Evolutionary conservation across 2,329 filamentous ascomycete genomes (phyloP).

Genomic region (Penicillium sp.): DNA sequence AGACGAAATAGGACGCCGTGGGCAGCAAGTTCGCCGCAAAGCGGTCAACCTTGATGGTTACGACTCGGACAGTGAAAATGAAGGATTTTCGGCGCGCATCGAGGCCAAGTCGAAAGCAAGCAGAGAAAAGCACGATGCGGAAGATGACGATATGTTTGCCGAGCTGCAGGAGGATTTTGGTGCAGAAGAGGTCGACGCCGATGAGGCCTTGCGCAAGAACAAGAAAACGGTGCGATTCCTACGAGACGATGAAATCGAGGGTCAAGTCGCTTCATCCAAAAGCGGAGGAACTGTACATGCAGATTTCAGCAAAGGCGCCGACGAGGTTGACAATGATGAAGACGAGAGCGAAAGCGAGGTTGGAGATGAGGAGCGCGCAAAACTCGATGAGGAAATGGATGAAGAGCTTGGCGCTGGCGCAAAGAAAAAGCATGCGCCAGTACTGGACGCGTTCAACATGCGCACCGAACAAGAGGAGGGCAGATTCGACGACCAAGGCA

Average conservation of each 20-base stretch:
- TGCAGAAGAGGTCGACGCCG: conserved; percentile 46
- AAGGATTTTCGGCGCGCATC: conserved; percentile 71
- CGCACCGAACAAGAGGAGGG: conserved; percentile 83
- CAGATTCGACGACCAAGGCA: conserved; percentile 79
- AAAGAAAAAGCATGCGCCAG: conserved; percentile 84
- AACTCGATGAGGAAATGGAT: conserved; percentile 67
- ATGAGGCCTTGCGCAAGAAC: conserved; percentile 50
- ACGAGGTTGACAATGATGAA: conserved; percentile 51
- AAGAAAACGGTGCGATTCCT: conserved; percentile 55
- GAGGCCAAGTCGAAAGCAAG: conserved; percentile 49
- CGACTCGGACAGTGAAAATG: conserved; percentile 84
- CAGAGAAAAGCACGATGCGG: conserved; percentile 30
- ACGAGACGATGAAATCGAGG: conserved; percentile 60
- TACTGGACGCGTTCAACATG: conserved; percentile 95
- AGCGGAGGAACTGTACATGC: conserved; percentile 59
- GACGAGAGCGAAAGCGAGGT: conserved; percentile 54
- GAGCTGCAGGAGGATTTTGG: conserved; percentile 53
- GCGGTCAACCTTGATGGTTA: conserved; percentile 96
- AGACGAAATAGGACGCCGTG: conserved; percentile 74
- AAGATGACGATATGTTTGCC: conserved; percentile 70
- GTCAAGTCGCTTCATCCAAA: conserved; percentile 67
- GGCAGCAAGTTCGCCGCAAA: conserved; percentile 71
- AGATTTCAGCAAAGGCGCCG: conserved; percentile 48
- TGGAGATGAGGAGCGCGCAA: conserved; percentile 60
- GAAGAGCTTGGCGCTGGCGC: conserved; percentile 83